Evolutionary conservation across 495 filamentous ascomycete species (phyloP).

Genomic region (Coniosporium apollinis): DNA sequence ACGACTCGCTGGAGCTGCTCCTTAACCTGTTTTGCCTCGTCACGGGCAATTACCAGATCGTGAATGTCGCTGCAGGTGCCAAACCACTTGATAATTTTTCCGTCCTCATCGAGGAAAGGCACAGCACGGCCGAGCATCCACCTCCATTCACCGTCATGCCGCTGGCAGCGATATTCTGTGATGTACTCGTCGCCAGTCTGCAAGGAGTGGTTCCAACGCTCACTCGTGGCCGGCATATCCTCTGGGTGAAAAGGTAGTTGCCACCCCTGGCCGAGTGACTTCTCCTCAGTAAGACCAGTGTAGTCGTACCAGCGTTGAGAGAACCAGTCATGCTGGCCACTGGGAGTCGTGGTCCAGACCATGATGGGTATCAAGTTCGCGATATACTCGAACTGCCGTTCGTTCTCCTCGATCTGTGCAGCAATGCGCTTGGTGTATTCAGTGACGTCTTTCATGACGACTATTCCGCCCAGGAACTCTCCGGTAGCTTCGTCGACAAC

Average conservation of each 20-base stretch:
- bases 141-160: conserved; percentile 40
- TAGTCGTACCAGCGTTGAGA: conserved; percentile 54
- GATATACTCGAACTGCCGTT: conserved; percentile 49
- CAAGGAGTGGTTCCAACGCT: conserved; percentile 40
- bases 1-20: conserved; percentile 52
- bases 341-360: conserved; percentile 45
- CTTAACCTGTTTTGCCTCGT: conserved; percentile 38
- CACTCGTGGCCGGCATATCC: conserved; percentile 34
- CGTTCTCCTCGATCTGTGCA: conserved; percentile 43
- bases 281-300: conserved; percentile 42
- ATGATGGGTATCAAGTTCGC: conserved; percentile 56
- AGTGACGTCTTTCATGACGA: conserved; percentile 52
- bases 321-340: conserved; percentile 48
- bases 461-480: conserved; percentile 48
- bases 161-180: conserved; percentile 49
- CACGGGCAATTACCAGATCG: conserved; percentile 42
- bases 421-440: conserved; percentile 38
- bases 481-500: conserved; percentile 41
- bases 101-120: conserved; percentile 42
- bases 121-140: conserved; percentile 52
- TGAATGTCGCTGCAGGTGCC: conserved; percentile 55
- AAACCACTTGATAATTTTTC: conserved; percentile 54
- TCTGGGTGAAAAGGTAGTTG: conserved; percentile 32
- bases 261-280: conserved; percentile 30
- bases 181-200: conserved; percentile 45